Evolutionary conservation across 768 basidiomycete species (phyloP), one percentile per base, ranked within the genome.

Genomic region (Cubamyces sp.): DNA sequence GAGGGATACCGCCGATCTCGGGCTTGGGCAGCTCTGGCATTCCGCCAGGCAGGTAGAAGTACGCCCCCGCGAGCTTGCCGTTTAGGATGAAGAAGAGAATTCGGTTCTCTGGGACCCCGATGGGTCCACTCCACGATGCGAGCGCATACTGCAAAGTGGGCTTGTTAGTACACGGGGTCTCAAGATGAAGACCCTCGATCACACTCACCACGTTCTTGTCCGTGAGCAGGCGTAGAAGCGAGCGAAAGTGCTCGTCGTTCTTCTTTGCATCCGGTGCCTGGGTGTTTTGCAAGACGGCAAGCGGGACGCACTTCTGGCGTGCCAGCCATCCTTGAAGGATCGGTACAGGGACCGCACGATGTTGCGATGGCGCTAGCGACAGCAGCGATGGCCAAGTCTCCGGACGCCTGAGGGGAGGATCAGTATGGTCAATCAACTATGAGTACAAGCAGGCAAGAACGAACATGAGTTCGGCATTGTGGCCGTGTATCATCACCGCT

Each of bases 351-450:
- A 82, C 78, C 0, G 78, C 70, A 4, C 74, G 78, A 43, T 81
- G 78, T 43, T 73, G 73, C 23, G 80, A 75, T 7, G 80, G 74
- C 16, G 71, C 73, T 7, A 87, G 70, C 1, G 70, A 66, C 64
- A 88, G 64, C 3, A 68, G 66, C 8, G 64, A 57, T 1, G 88
- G 87, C 87, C 87, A 89, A 0, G 77, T 81, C 2, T 82, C 77
- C 7, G 78, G 64, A 47, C 73, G 82, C 55, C 88, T 90, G 34
- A 26, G 0, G 18, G 3, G 21, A 34, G 42, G 61, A 57, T 42
- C 7, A n/a, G 21, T 28, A 19, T 5, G 6, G 34, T 11, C 4
- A 9, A 34, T 5, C 49, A 34, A 18, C 6, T 3, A 46, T 16
- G 12, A 48, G 28, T 3, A 19, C 0, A 9, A 3, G 18, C 6